These are phyloP conservation scores for Mycothermus thermophilus DNA, from an alignment of 495 filamentous ascomycete genomes.

Conservation along the genomic window DNA sequence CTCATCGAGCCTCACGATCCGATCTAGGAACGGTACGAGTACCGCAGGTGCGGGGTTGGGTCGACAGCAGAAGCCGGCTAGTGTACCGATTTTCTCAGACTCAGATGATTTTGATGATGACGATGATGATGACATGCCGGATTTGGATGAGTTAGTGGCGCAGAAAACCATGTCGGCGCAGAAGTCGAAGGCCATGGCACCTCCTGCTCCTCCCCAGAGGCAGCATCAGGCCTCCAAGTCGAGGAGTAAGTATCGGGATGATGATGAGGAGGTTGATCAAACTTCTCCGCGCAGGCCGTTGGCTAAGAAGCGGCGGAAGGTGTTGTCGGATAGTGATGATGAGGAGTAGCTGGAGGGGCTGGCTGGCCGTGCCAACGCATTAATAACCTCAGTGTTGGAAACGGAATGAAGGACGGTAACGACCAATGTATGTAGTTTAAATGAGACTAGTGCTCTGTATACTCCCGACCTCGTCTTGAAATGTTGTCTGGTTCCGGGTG, in stretches of 20 bases:
- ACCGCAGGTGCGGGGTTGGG: not conserved
- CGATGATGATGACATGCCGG: constrained; percentile 25
- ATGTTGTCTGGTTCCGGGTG: too few species aligned
- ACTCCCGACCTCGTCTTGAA: too few species aligned
- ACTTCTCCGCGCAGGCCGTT: constrained; percentile 4
- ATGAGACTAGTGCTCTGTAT: too few species aligned
- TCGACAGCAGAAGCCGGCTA: not conserved
- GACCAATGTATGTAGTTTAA: too few species aligned
- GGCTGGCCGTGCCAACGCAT: too few species aligned
- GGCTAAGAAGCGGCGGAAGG: constrained; percentile 10
- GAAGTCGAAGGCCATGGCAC: constrained; percentile 1
- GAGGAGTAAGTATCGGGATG: constrained; percentile 10
- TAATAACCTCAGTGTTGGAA: too few species aligned
- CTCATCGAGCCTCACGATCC: constrained; percentile 5
- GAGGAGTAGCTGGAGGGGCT: too few species aligned
- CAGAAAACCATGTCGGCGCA: constrained; percentile 2
- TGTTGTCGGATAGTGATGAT: constrained; percentile 18
- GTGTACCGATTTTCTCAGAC: constrained; percentile 13
- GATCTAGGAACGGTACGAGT: not conserved
- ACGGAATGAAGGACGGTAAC: too few species aligned
- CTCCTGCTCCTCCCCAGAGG: not conserved
- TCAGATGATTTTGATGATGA: constrained; percentile 24
- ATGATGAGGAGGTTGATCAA: constrained; percentile 18
- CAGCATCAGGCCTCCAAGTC: constrained; percentile 1
- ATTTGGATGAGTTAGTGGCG: constrained; percentile 20